phyloP scores from a whole-genome alignment of 306 rosid species.

The Prunus mongolica region DNA sequence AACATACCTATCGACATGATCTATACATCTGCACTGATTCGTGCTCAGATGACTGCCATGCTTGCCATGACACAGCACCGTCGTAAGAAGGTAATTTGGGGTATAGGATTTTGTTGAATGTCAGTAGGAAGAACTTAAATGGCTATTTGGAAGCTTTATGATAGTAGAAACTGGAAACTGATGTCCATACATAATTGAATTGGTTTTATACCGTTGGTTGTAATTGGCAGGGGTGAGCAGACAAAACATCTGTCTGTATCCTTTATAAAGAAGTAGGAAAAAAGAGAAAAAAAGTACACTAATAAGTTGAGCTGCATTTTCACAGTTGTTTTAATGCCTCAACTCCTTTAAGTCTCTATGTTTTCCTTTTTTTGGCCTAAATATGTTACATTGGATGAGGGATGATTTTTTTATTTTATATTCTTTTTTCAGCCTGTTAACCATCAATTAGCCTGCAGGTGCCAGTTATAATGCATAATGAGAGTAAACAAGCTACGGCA shows the following conservation, averaged over 20 bases:
- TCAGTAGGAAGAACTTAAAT: not conserved
- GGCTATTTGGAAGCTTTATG: not conserved
- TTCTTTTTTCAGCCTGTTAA: slow-evolving; percentile 11
- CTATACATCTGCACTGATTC: slow-evolving; percentile 89
- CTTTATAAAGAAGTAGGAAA: not conserved
- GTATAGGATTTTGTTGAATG: not conserved
- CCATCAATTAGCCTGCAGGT: slow-evolving; percentile 50
- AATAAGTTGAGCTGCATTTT: not conserved
- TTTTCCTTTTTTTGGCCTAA: not conserved
- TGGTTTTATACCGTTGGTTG: not conserved
- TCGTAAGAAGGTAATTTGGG: slow-evolving; percentile 63
- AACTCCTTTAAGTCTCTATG: not conserved
- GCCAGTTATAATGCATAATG: slow-evolving; percentile 78
- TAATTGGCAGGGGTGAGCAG: not conserved
- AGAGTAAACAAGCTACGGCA: slow-evolving; percentile 73
- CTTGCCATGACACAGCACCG: slow-evolving; percentile 99
- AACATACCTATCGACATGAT: slow-evolving; percentile 91
- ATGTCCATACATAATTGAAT: not conserved
- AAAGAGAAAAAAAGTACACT: not conserved
- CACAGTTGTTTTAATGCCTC: not conserved
- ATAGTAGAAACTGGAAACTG: not conserved
- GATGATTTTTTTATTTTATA: slow-evolving; percentile 8
- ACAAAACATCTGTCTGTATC: not conserved
- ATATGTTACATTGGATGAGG: not conserved
- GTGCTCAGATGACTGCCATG: slow-evolving; percentile 99